Conservation (phyloP, 2,329 filamentous ascomycete genomes). For the Diaporthe helianthi region DNA sequence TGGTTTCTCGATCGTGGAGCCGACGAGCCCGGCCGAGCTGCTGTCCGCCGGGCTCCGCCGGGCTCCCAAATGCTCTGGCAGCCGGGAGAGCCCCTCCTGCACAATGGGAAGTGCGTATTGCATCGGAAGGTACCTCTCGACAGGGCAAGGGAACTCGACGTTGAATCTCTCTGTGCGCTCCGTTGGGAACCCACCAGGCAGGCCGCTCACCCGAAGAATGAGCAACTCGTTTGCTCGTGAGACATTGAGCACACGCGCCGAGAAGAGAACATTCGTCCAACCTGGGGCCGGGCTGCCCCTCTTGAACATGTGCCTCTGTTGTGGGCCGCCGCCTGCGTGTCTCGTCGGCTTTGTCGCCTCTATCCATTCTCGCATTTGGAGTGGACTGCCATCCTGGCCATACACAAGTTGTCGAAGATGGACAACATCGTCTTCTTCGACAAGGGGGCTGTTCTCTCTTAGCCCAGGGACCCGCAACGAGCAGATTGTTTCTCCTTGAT, state of each 20-base stretch:
- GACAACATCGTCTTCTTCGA: slow-evolving; percentile 38
- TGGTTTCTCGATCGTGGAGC: neutral
- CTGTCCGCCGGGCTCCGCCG: neutral
- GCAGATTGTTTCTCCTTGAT: slow-evolving; percentile 26
- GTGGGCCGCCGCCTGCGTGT: neutral
- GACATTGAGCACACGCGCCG: slow-evolving; percentile 37
- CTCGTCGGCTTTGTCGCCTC: neutral
- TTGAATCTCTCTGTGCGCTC: slow-evolving; percentile 35
- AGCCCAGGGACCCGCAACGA: slow-evolving; percentile 36
- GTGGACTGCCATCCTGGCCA: slow-evolving; percentile 11
- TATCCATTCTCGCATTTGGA: slow-evolving; percentile 28
- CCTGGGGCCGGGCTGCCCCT: slow-evolving; percentile 15
- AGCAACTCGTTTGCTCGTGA: slow-evolving; percentile 35
- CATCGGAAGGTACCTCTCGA: slow-evolving; percentile 32
- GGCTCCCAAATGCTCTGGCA: neutral
- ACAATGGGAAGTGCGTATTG: slow-evolving; percentile 32
- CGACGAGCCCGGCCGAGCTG: neutral
- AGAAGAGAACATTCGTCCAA: slow-evolving; percentile 37
- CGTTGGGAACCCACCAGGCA: slow-evolving; percentile 16
- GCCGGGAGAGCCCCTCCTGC: slow-evolving; percentile 31
- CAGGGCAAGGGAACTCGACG: slow-evolving; percentile 35
- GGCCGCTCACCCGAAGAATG: slow-evolving; percentile 33
- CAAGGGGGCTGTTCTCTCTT: slow-evolving; percentile 36
- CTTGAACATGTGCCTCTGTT: neutral
- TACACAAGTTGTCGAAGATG: slow-evolving; percentile 37